A percentile compares a stretch with the other conserved stretches of the same genome.
Conservation (phyloP, 345 rosid species). For the Eucalyptus viminalis region DNA sequence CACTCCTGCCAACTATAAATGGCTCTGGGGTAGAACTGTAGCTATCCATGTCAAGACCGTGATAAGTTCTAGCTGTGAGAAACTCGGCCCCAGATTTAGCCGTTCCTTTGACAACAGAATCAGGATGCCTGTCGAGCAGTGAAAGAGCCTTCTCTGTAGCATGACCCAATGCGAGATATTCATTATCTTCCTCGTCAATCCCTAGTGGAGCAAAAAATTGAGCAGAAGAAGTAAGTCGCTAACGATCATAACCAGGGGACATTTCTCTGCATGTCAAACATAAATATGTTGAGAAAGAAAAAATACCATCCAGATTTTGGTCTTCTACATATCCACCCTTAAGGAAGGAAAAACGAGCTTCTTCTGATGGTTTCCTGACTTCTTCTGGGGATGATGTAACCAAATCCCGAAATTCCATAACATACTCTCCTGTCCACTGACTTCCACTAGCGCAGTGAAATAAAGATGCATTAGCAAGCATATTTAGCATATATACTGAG, state of each 20-base stretch:
- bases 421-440: conserved; percentile 84
- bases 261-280: neutral
- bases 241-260: neutral
- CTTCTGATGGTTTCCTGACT: conserved; percentile 35
- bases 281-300: neutral
- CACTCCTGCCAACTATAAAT: conserved; percentile 59
- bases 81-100: conserved; percentile 79
- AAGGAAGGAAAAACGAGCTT: conserved; percentile 81
- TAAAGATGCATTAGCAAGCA: neutral
- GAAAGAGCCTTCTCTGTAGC: conserved; percentile 58
- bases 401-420: conserved; percentile 70
- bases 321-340: conserved; percentile 79
- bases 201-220: conserved; percentile 10
- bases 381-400: conserved; percentile 28
- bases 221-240: neutral
- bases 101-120: conserved; percentile 29
- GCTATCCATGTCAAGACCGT: conserved; percentile 49
- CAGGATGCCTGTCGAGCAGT: conserved; percentile 27
- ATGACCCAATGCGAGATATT: conserved; percentile 43
- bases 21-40: conserved; percentile 38
- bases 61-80: conserved; percentile 56
- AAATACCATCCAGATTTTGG: conserved; percentile 26
- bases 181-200: conserved; percentile 13
- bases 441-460: conserved; percentile 36
- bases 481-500: neutral